Evolutionary conservation across 2,329 filamentous ascomycete genomes (phyloP).

Genomic region (Aspergillus niger): DNA sequence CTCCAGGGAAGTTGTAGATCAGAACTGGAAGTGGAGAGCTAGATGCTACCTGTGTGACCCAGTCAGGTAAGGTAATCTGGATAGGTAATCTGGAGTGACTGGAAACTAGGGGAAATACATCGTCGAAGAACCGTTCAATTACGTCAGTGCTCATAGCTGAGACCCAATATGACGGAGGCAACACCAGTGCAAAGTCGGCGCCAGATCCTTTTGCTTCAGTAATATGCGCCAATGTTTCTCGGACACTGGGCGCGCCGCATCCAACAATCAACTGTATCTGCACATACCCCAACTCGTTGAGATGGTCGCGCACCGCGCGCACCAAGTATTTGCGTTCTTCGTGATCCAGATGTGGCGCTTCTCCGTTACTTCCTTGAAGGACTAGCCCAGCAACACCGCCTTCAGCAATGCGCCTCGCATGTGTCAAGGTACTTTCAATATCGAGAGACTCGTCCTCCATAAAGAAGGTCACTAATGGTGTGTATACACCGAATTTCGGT

Average conservation of each 20-base stretch:
- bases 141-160: slow-evolving; percentile 60
- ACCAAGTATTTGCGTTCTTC: slow-evolving; percentile 54
- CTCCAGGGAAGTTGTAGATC: slow-evolving; percentile 67
- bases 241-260: slow-evolving; percentile 67
- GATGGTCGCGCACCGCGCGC: neutral
- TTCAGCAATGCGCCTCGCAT: slow-evolving; percentile 51
- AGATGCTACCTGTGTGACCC: no score
- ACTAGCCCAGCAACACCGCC: slow-evolving; percentile 68
- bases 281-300: neutral
- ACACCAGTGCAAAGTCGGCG: slow-evolving; percentile 69
- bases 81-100: no score
- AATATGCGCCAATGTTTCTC: slow-evolving; percentile 66
- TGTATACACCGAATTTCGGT: neutral
- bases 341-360: slow-evolving; percentile 71
- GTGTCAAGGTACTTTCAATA: neutral
- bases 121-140: slow-evolving; percentile 60
- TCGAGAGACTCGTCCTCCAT: neutral
- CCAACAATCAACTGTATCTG: slow-evolving; percentile 55
- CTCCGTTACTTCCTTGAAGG: slow-evolving; percentile 72
- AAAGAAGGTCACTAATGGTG: neutral
- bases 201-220: slow-evolving; percentile 65
- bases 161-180: slow-evolving; percentile 72
- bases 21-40: slow-evolving; percentile 40
- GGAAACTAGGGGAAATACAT: slow-evolving; percentile 39
- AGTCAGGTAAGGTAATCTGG: no score